A percentile compares a stretch with the other conserved stretches of the same genome.
Conservation (phyloP, 768 basidiomycete species). For the Dentipellis fragilis region DNA sequence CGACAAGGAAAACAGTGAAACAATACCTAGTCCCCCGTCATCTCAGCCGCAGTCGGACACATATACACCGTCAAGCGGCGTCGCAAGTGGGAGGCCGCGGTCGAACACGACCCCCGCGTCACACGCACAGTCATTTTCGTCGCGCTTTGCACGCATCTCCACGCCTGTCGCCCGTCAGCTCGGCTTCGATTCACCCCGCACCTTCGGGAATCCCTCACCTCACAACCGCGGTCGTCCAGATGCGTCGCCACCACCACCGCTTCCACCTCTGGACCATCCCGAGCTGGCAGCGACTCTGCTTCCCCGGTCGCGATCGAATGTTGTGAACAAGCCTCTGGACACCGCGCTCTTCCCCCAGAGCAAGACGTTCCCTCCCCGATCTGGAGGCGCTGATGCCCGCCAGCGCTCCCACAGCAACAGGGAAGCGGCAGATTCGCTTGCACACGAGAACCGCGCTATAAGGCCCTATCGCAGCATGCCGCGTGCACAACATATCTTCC, state of each 20-base stretch:
- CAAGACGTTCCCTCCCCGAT: slow-evolving; percentile 16
- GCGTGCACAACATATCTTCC: slow-evolving; percentile 18
- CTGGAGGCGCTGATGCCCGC: background rate
- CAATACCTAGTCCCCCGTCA: background rate
- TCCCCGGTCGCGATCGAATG: slow-evolving; percentile 10
- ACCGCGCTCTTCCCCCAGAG: background rate
- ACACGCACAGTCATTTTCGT: background rate
- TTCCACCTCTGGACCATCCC: slow-evolving; percentile 43
- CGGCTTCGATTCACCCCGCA: slow-evolving; percentile 27
- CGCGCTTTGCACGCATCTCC: slow-evolving; percentile 8
- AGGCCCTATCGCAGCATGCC: slow-evolving; percentile 19
- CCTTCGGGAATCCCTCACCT: slow-evolving; percentile 31
- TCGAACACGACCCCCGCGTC: background rate
- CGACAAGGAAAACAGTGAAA: background rate
- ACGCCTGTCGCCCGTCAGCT: slow-evolving; percentile 19
- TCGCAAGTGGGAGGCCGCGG: slow-evolving; percentile 6
- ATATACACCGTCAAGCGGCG: slow-evolving; percentile 7
- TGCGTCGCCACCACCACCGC: slow-evolving; percentile 38
- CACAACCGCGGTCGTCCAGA: slow-evolving; percentile 18
- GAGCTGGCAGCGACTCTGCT: slow-evolving; percentile 17
- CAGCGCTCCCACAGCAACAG: slow-evolving; percentile 7
- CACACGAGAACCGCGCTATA: slow-evolving; percentile 16
- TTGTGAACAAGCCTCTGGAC: background rate
- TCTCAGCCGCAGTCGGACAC: background rate
- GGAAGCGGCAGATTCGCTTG: slow-evolving; percentile 9